Percentiles rank a stretch among this genome's conserved stretches.
These are phyloP conservation scores for Blepharisma japonicum DNA, from an alignment of 73 alveolate species.

Conservation along the genomic window DNA sequence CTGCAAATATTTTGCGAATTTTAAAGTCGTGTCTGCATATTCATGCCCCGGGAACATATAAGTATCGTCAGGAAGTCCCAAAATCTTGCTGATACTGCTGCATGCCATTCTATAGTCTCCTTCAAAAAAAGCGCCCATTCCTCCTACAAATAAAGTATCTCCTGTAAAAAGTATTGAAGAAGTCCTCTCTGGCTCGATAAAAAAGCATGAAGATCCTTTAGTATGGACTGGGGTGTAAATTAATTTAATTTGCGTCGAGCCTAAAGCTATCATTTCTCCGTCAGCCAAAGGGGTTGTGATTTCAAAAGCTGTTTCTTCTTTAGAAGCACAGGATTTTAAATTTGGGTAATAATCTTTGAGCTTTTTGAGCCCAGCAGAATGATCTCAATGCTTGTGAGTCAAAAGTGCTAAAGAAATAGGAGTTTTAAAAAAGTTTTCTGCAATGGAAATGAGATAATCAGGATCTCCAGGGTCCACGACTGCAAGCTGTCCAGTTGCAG, in stretches of 20 bases:
- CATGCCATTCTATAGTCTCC: slow-evolving; percentile 15
- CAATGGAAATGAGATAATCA: slow-evolving; percentile 11
- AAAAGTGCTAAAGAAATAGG: not conserved
- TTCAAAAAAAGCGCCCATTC: slow-evolving; percentile 29
- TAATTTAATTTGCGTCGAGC: not conserved
- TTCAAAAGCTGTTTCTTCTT: not conserved
- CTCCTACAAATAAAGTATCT: slow-evolving; percentile 25
- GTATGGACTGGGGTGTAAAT: slow-evolving; percentile 17
- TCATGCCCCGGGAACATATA: slow-evolving; percentile 28
- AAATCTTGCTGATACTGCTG: slow-evolving; percentile 8
- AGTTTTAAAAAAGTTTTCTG: not conserved
- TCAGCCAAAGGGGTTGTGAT: not conserved
- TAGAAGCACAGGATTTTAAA: not conserved
- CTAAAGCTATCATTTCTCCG: not conserved
- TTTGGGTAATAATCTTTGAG: not conserved
- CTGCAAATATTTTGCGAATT: not conserved
- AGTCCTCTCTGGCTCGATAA: slow-evolving; percentile 5
- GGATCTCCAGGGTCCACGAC: slow-evolving; percentile 28
- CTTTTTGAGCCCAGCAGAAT: slow-evolving; percentile 19
- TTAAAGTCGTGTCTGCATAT: slow-evolving; percentile 18
- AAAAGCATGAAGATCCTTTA: slow-evolving; percentile 15
- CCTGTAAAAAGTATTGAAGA: slow-evolving; percentile 16
- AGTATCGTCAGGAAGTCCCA: slow-evolving; percentile 14
- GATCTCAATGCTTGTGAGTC: slow-evolving; percentile 26
- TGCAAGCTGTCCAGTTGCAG: slow-evolving; percentile 7